These are phyloP conservation scores for Bryum argenteum DNA, from an alignment of 225 moss, liverwort and hornwort species.

Conservation along the genomic window DNA sequence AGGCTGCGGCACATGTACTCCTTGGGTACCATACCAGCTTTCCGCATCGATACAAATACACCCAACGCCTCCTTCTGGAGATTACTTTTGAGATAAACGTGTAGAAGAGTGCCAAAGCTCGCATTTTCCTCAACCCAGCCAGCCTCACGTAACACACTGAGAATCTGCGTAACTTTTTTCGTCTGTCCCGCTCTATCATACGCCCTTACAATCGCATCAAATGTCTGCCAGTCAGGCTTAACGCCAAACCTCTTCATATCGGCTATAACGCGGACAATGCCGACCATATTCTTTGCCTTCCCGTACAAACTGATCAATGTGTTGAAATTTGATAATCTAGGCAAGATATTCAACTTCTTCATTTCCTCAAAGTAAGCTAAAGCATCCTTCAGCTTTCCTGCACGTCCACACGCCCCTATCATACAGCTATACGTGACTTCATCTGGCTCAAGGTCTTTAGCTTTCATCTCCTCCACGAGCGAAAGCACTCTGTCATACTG, in stretches of 20 bases:
- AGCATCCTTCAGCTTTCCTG: slow-evolving; percentile 78
- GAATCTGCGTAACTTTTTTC: slow-evolving; percentile 57
- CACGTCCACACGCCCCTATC: slow-evolving; percentile 81
- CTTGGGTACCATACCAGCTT: slow-evolving; percentile 52
- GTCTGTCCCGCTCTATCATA: slow-evolving; percentile 67
- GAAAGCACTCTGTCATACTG: slow-evolving; percentile 55
- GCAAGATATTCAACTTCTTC: slow-evolving; percentile 48
- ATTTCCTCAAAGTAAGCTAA: slow-evolving; percentile 60
- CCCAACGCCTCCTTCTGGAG: slow-evolving; percentile 64
- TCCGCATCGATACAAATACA: slow-evolving; percentile 59
- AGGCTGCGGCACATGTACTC: slow-evolving; percentile 75
- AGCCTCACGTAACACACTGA: slow-evolving; percentile 58
- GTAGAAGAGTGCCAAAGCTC: slow-evolving; percentile 65
- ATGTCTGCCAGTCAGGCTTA: slow-evolving; percentile 65
- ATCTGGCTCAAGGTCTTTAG: slow-evolving; percentile 55
- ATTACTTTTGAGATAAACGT: slow-evolving; percentile 70
- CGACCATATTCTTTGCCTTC: slow-evolving; percentile 66
- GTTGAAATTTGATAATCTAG: slow-evolving; percentile 61
- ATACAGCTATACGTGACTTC: slow-evolving; percentile 74
- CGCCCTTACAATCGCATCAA: slow-evolving; percentile 73
- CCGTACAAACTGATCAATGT: slow-evolving; percentile 76
- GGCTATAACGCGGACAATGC: slow-evolving; percentile 57
- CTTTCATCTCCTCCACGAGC: slow-evolving; percentile 55
- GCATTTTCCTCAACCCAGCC: slow-evolving; percentile 62
- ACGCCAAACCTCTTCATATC: slow-evolving; percentile 73